These are phyloP conservation scores for Lonicera japonica DNA, from an alignment of 129 eudicot species.

Conservation along the genomic window DNA sequence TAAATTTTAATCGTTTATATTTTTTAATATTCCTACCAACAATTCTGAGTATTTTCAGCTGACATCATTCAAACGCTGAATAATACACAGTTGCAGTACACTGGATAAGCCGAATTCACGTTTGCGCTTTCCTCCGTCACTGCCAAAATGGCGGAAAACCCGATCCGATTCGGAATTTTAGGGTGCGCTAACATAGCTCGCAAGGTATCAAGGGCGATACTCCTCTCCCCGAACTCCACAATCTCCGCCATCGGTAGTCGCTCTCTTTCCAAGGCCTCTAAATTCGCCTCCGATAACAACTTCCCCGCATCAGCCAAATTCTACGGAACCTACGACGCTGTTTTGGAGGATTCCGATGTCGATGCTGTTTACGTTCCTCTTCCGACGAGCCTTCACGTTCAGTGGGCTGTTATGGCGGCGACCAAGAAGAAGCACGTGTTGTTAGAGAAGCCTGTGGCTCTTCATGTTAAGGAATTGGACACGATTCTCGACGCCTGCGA, in stretches of 20 bases:
- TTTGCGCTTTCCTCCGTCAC: too few species aligned
- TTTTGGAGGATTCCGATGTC: conserved; percentile 56
- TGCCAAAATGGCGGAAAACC: conserved; percentile 31
- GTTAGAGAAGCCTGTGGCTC: conserved; percentile 69
- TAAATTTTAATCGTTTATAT: too few species aligned
- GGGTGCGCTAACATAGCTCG: conserved; percentile 72
- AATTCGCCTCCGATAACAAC: conserved; percentile 41
- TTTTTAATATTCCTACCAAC: too few species aligned
- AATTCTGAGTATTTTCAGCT: too few species aligned
- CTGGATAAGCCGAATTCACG: too few species aligned
- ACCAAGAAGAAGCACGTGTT: conserved; percentile 55
- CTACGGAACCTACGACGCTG: conserved; percentile 56
- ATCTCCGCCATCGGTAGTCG: conserved; percentile 70
- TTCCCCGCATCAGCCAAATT: conserved; percentile 40
- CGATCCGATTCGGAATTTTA: conserved; percentile 53
- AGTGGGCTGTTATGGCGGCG: conserved; percentile 59
- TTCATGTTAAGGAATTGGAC: conserved; percentile 49
- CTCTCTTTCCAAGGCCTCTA: conserved; percentile 41
- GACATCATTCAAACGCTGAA: too few species aligned
- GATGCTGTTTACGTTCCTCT: conserved; percentile 70
- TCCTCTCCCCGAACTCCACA: conserved; percentile 43
- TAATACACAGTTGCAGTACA: too few species aligned
- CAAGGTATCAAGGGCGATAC: conserved; percentile 51
- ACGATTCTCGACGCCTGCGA: conserved; percentile 45
- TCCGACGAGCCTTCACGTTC: conserved; percentile 56